Percentiles rank a stretch among this genome's conserved stretches.
phyloP scores from a whole-genome alignment of 1,139 yeast species.

The Candida buenavistaensis region DNA sequence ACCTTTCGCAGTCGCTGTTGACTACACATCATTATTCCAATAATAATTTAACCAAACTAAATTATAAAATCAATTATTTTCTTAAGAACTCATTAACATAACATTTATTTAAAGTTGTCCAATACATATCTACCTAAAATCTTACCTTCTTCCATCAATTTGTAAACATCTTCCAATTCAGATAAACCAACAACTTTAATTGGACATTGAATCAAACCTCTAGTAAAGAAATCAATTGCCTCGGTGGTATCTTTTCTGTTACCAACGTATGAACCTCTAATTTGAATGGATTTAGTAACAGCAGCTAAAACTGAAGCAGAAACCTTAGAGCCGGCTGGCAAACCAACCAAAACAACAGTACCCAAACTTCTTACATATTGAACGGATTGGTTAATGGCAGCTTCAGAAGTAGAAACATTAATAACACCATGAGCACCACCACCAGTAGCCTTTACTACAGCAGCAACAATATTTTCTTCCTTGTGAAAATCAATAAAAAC shows the following conservation, averaged over 20 bases:
- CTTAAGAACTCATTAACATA: no score
- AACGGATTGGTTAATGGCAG: slow-evolving; percentile 68
- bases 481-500: slow-evolving; percentile 63
- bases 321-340: slow-evolving; percentile 71
- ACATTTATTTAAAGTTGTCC: slow-evolving; percentile 35
- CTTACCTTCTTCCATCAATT: slow-evolving; percentile 69
- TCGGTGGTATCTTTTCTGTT: slow-evolving; percentile 79
- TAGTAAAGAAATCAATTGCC: slow-evolving; percentile 69
- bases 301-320: slow-evolving; percentile 62
- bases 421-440: slow-evolving; percentile 72
- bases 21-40: no score
- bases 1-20: no score
- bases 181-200: slow-evolving; percentile 65
- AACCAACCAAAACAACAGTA: slow-evolving; percentile 77
- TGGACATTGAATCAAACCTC: slow-evolving; percentile 70
- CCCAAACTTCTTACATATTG: slow-evolving; percentile 73
- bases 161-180: slow-evolving; percentile 59
- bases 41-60: no score
- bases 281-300: slow-evolving; percentile 63
- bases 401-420: slow-evolving; percentile 77
- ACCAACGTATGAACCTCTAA: slow-evolving; percentile 78
- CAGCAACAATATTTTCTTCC: slow-evolving; percentile 32
- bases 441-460: slow-evolving; percentile 25
- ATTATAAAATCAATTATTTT: no score
- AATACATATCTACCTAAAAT: slow-evolving; percentile 74